phyloP scores from a whole-genome alignment of 768 basidiomycete genomes.

The Hemileccinum rubropunctum region DNA sequence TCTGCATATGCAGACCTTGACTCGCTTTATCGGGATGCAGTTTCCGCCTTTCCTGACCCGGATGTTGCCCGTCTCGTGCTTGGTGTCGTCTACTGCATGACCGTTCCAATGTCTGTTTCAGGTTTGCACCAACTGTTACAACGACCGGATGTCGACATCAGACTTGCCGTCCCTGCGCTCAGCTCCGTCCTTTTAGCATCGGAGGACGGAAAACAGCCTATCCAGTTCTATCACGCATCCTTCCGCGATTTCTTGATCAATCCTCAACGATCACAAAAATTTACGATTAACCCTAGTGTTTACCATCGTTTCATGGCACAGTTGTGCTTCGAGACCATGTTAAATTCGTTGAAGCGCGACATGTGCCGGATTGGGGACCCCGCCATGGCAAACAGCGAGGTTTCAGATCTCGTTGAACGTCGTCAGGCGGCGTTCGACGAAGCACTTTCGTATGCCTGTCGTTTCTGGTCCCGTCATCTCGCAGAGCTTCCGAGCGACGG shows the following conservation, averaged over 20 bases:
- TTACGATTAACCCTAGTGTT: conserved; percentile 8
- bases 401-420: conserved; percentile 19
- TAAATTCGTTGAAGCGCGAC: conserved; percentile 17
- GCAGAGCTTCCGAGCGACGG: conserved; percentile 7
- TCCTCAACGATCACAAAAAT: conserved; percentile 17
- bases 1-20: conserved; percentile 22
- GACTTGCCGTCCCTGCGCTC: conserved; percentile 14
- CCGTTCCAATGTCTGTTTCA: conserved; percentile 9
- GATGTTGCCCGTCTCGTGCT: conserved; percentile 18
- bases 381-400: conserved; percentile 12
- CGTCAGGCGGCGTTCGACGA: conserved; percentile 10
- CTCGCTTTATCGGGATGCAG: conserved; percentile 17
- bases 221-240: conserved; percentile 22
- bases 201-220: conserved; percentile 17
- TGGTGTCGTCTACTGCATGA: conserved; percentile 16
- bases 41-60: conserved; percentile 16
- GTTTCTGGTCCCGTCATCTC: conserved; percentile 20
- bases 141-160: conserved; percentile 13
- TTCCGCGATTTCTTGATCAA: conserved; percentile 21
- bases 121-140: conserved; percentile 14
- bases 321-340: conserved; percentile 17
- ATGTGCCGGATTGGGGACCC: conserved; percentile 20
- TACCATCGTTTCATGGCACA: conserved; percentile 21
- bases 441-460: conserved; percentile 17
- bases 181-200: conserved; percentile 18